These are phyloP conservation scores for Tricholoma bakamatsutake DNA, from an alignment of 768 basidiomycete species.

Conservation along the genomic window DNA sequence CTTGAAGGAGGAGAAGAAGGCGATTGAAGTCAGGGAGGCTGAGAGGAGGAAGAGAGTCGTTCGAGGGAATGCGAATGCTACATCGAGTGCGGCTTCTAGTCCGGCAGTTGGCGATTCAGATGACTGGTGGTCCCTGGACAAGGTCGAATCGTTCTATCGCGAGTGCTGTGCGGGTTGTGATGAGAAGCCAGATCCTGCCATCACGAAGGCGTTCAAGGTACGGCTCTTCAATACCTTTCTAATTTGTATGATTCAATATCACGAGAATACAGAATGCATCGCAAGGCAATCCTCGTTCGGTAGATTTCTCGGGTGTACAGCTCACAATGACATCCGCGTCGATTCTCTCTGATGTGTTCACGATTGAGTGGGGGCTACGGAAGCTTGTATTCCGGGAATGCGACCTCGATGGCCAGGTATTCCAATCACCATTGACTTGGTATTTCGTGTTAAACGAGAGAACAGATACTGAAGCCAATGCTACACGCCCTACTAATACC, in stretches of 20 bases:
- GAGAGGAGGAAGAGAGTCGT: slow-evolving; percentile 65
- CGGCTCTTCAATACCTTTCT: slow-evolving; percentile 13
- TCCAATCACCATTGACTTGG: slow-evolving; percentile 14
- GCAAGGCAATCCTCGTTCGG: slow-evolving; percentile 52
- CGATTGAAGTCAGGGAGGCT: slow-evolving; percentile 70
- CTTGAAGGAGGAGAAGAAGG: slow-evolving; percentile 74
- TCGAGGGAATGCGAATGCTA: slow-evolving; percentile 39
- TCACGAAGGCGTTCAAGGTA: slow-evolving; percentile 71
- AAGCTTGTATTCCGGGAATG: slow-evolving; percentile 85
- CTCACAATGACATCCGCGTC: slow-evolving; percentile 65
- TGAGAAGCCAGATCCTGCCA: slow-evolving; percentile 57
- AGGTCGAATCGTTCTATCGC: slow-evolving; percentile 81
- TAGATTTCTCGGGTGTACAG: slow-evolving; percentile 78
- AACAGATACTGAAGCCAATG: slow-evolving; percentile 78
- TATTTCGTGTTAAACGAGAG: not conserved
- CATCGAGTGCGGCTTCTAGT: slow-evolving; percentile 6
- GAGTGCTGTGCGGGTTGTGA: slow-evolving; percentile 80
- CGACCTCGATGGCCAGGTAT: slow-evolving; percentile 76
- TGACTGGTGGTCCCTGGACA: slow-evolving; percentile 82
- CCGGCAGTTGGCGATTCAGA: slow-evolving; percentile 32
- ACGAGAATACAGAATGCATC: slow-evolving; percentile 40
- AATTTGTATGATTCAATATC: not conserved
- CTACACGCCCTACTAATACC: slow-evolving; percentile 87
- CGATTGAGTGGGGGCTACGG: slow-evolving; percentile 88
- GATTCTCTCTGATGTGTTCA: slow-evolving; percentile 85